Conservation (phyloP, 2,329 filamentous ascomycete species). For the Talaromyces sp. region DNA sequence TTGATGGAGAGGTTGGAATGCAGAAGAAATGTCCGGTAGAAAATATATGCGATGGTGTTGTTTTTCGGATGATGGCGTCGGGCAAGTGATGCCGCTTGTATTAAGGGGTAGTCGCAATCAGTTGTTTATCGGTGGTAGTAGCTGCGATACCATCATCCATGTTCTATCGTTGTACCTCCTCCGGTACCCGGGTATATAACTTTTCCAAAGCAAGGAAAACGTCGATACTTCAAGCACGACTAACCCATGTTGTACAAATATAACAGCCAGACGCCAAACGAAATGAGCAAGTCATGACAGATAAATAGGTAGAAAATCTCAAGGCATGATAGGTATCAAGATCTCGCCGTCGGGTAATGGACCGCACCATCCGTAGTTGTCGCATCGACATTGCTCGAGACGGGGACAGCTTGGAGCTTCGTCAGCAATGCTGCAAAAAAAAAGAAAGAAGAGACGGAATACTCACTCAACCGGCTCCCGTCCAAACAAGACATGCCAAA, state of each 20-base stretch:
- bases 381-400: slow-evolving; percentile 31
- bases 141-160: background rate
- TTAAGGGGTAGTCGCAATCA: background rate
- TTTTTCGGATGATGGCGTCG: background rate
- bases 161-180: background rate
- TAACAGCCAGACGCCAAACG: slow-evolving; percentile 3
- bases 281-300: slow-evolving; percentile 3
- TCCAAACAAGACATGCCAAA: slow-evolving; percentile 35
- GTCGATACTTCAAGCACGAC: slow-evolving; percentile 6
- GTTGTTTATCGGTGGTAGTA: background rate
- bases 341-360: slow-evolving; percentile 27
- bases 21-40: background rate
- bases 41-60: background rate
- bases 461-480: slow-evolving; percentile 28
- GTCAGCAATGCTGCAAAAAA: background rate
- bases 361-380: slow-evolving; percentile 31
- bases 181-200: slow-evolving; percentile 1
- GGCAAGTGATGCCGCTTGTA: background rate
- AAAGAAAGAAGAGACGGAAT: no score
- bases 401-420: slow-evolving; percentile 25
- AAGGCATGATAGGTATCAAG: slow-evolving; percentile 18
- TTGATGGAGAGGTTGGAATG: background rate
- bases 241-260: slow-evolving; percentile 7
- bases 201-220: background rate
- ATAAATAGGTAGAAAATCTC: background rate